Percentiles rank a stretch among this genome's conserved stretches.
Evolutionary conservation across 306 rosid species (phyloP).

Genomic region (Coriaria nepalensis): DNA sequence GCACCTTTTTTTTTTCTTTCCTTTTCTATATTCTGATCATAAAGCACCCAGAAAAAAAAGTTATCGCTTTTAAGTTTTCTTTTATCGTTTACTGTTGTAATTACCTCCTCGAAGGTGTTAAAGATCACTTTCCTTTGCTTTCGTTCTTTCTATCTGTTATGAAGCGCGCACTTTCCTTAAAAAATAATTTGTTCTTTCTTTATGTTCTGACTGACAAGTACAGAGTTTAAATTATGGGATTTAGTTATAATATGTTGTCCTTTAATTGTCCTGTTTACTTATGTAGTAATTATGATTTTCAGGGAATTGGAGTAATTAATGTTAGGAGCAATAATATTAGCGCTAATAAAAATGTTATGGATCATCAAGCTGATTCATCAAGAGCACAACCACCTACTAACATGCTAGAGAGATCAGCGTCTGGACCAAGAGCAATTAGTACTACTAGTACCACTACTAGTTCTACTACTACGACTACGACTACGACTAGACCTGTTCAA

Average conservation of each 20-base stretch:
- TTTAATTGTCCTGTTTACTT: conserved; percentile 6
- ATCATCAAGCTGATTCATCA: no score
- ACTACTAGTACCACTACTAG: no score
- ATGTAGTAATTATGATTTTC: conserved; percentile 12
- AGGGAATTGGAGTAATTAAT: conserved; percentile 40
- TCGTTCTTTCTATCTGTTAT: background rate
- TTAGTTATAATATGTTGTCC: conserved; percentile 3
- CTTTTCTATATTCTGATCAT: conserved; percentile 10
- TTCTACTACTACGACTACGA: no score
- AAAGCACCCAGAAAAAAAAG: conserved; percentile 30
- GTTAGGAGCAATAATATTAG: conserved; percentile 19
- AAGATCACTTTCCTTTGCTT: conserved; percentile 19
- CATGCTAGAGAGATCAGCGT: no score
- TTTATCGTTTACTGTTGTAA: background rate
- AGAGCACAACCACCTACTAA: no score
- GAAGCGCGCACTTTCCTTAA: conserved; percentile 21
- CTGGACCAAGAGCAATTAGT: no score
- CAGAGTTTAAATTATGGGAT: conserved; percentile 10
- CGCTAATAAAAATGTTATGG: no score
- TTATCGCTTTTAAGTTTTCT: conserved; percentile 21
- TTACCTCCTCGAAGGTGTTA: background rate
- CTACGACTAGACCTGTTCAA: background rate
- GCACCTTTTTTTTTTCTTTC: conserved; percentile 24
- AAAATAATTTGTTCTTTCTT: no score
- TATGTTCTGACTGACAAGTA: no score